Conservation (phyloP, 345 rosid species). For the Acer saccharum region DNA sequence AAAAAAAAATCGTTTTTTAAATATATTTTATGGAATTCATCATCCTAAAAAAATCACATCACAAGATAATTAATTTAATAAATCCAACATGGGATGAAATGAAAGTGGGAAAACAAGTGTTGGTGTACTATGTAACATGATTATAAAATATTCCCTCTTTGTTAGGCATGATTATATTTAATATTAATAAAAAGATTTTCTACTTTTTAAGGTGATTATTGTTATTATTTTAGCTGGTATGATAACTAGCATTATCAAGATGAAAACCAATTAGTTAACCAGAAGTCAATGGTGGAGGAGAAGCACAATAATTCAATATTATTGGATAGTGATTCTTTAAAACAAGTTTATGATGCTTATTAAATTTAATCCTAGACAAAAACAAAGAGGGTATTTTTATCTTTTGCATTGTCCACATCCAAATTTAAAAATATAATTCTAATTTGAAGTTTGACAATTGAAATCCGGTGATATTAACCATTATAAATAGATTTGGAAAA, state of each 20-base stretch:
- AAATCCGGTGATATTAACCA: too few species aligned
- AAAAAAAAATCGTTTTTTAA: too few species aligned
- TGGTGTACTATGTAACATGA: background rate
- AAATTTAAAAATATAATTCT: too few species aligned
- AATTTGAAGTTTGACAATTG: too few species aligned
- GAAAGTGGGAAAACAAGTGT: background rate
- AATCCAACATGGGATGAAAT: background rate
- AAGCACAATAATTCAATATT: conserved; percentile 1
- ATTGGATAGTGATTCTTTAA: background rate
- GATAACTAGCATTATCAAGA: background rate
- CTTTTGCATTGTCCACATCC: too few species aligned
- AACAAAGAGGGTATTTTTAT: background rate
- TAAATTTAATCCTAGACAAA: background rate
- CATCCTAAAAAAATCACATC: too few species aligned
- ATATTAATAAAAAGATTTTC: background rate
- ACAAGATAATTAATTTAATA: background rate
- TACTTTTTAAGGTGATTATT: background rate
- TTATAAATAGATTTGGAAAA: too few species aligned
- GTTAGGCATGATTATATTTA: background rate
- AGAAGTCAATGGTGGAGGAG: background rate
- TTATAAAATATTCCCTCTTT: background rate
- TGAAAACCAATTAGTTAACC: background rate
- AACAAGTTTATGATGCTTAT: background rate
- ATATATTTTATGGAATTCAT: too few species aligned
- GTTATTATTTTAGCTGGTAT: background rate